Evolutionary conservation across 2,329 filamentous ascomycete species (phyloP), one percentile per base, ranked within the genome.

Genomic region (Alternaria ventricosa): DNA sequence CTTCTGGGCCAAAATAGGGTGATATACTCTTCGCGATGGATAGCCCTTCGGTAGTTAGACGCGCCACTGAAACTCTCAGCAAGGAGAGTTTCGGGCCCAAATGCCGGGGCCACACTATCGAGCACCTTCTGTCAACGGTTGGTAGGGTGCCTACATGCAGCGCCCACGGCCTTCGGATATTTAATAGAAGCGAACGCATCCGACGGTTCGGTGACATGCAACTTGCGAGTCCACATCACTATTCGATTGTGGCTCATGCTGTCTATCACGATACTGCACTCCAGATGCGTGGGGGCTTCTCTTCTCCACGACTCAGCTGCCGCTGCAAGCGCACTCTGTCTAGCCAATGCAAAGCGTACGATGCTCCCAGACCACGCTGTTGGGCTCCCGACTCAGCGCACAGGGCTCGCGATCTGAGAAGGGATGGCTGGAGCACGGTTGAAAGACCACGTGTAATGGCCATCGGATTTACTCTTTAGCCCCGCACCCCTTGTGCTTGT

Each of bases 321-420:
- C 71, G 72, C 73, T 71, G 64, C 70, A 73, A 75, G 75, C 73
- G 76, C 67, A 70, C 45, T 45, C 30, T 45, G 50, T 49, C 64
- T 49, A 61, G 67, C 72, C 70, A 75, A 77, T 73, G 50, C 64
- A 54, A 66, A 55, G 45, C 61, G 56, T 53, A 61, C 50, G 65
- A 67, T 56, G 62, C 65, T 66, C 72, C 75, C 72, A 76, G 67
- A 71, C 75, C 76, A 66, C 68, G 64, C 54, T 64, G 65, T 69
- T 72, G 76, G 77, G 70, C 73, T 67, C 73, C 71, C 70, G 68
- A 63, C 61, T 68, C 65, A 69, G 56, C 62, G 73, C 66, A 68
- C 68, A 73, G 69, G 72, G 66, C 67, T 64, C 59, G 65, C 66
- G 71, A 76, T 73, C 68, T 55, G 53, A 56, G 62, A 53, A 57